phyloP scores from a whole-genome alignment of 768 basidiomycete species.

The Russula virescens region DNA sequence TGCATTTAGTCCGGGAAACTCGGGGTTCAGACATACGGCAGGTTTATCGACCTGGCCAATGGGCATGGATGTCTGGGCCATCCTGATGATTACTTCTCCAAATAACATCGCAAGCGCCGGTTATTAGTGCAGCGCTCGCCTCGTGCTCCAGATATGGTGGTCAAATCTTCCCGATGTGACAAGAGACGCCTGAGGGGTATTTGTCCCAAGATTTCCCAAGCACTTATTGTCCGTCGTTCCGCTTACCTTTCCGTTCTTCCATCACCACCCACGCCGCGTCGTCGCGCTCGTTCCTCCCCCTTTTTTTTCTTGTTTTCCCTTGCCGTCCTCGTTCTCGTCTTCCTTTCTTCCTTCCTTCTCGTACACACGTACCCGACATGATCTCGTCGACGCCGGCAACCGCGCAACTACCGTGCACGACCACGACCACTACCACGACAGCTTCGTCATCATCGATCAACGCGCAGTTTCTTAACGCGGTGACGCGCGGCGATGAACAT shows the following conservation, averaged over 20 bases:
- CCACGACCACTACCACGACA: not conserved
- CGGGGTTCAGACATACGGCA: not conserved
- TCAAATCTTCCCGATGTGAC: constrained; percentile 1
- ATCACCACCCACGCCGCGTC: constrained; percentile 4
- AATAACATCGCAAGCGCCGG: not conserved
- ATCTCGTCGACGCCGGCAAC: not conserved
- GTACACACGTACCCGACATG: constrained; percentile 10
- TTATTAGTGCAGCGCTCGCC: not conserved
- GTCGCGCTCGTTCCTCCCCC: not conserved
- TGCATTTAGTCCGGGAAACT: not conserved
- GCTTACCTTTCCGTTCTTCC: constrained; percentile 2
- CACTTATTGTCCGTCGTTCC: constrained; percentile 1
- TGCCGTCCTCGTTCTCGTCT: not conserved
- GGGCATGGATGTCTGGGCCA: not conserved
- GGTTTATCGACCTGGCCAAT: not conserved
- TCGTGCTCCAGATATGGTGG: constrained; percentile 11
- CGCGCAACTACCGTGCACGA: not conserved
- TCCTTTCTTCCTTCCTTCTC: not conserved
- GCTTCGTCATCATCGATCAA: constrained; percentile 1
- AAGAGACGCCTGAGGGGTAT: constrained; percentile 15
- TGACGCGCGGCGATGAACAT: constrained; percentile 49
- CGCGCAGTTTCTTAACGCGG: constrained; percentile 34
- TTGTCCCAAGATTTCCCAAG: not conserved
- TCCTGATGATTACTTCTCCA: not conserved
- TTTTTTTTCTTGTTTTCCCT: not conserved